These are phyloP conservation scores for Picea sitchensis DNA, from an alignment of 75 land plant species.

Conservation along the genomic window DNA sequence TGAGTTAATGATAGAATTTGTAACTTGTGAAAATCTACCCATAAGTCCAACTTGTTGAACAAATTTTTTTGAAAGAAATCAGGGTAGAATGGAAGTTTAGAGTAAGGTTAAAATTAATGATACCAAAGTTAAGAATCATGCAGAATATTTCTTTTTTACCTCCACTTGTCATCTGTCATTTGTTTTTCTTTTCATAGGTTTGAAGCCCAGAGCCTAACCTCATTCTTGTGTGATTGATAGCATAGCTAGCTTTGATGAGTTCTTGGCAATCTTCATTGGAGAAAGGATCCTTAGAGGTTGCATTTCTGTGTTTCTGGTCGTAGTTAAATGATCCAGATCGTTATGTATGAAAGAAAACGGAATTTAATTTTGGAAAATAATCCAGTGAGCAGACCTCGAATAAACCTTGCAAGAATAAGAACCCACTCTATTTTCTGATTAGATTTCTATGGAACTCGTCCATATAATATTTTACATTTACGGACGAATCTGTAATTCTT, in stretches of 20 bases:
- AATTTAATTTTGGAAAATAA: not conserved
- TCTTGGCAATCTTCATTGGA: constrained; percentile 20
- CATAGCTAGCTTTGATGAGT: constrained; percentile 56
- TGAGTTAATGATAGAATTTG: too few species aligned
- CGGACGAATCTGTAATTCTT: not conserved
- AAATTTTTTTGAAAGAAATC: too few species aligned
- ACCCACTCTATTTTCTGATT: too few species aligned
- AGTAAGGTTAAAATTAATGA: too few species aligned
- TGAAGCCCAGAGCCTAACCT: constrained; percentile 64
- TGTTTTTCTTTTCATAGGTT: constrained; percentile 44
- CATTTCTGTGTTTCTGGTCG: constrained; percentile 40
- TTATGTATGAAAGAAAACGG: not conserved
- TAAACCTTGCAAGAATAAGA: too few species aligned
- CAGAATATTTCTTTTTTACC: too few species aligned
- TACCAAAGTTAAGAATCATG: too few species aligned
- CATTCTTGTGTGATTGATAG: constrained; percentile 54
- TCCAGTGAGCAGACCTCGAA: not conserved
- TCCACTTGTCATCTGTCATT: constrained; percentile 63
- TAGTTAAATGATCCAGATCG: constrained; percentile 71
- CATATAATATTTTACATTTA: not conserved
- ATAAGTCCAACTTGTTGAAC: too few species aligned
- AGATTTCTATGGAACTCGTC: too few species aligned
- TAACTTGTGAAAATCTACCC: too few species aligned
- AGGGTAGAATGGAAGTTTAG: too few species aligned
- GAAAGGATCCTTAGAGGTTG: constrained; percentile 33